These are phyloP conservation scores for Acer saccharum DNA, from an alignment of 345 rosid species.

Conservation along the genomic window DNA sequence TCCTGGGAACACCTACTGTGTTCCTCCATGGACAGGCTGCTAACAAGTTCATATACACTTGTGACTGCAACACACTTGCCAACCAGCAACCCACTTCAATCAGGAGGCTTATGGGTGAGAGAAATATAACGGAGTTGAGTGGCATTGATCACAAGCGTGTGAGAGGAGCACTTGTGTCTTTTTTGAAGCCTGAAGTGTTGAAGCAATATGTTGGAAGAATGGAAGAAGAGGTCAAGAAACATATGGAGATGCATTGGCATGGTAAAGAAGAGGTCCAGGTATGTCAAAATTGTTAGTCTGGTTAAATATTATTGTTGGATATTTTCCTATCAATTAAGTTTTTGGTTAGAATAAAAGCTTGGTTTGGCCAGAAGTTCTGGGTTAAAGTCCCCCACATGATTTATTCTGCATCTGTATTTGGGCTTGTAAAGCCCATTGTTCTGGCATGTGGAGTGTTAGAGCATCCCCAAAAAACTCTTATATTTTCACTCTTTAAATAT, in stretches of 20 bases:
- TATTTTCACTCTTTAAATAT: too few relatives aligned
- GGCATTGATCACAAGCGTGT: conserved; percentile 37
- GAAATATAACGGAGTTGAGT: conserved; percentile 31
- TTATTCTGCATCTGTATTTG: too few relatives aligned
- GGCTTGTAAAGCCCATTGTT: too few relatives aligned
- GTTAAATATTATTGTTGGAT: too few relatives aligned
- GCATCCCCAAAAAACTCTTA: too few relatives aligned
- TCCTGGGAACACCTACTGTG: conserved; percentile 29
- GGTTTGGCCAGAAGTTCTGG: too few relatives aligned
- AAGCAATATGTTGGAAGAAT: conserved; percentile 35
- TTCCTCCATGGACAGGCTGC: conserved; percentile 42
- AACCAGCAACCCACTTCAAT: conserved; percentile 23
- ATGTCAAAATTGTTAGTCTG: not conserved
- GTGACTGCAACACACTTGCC: conserved; percentile 11
- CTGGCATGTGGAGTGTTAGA: too few relatives aligned
- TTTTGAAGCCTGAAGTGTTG: conserved; percentile 34
- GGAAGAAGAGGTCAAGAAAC: conserved; percentile 35
- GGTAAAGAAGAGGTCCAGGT: conserved; percentile 35
- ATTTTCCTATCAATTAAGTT: too few relatives aligned
- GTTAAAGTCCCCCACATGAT: too few relatives aligned
- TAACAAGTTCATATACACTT: conserved; percentile 32
- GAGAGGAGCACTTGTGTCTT: conserved; percentile 32
- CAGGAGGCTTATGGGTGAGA: conserved; percentile 25
- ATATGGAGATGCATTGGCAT: conserved; percentile 35
- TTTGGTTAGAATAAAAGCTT: too few relatives aligned